A percentile compares a stretch with the other conserved stretches of the same genome.
Evolutionary conservation across 768 basidiomycete species (phyloP).

Genomic region (Leccinum aurantiacum): DNA sequence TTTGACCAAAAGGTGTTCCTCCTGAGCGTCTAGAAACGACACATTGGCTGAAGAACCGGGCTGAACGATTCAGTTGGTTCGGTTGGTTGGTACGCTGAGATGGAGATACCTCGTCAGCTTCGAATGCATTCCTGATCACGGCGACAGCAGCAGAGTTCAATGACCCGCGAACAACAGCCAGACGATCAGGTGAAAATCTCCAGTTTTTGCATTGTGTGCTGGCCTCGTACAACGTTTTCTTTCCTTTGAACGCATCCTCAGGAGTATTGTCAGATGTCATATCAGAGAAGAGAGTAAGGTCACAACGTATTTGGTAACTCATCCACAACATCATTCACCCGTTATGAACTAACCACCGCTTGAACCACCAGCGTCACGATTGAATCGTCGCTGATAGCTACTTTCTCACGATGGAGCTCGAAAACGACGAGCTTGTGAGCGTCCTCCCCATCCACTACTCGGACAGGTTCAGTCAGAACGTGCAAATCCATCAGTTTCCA

Average conservation of each 20-base stretch:
- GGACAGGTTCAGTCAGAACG: slow-evolving; percentile 54
- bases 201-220: slow-evolving; percentile 86
- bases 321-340: no score
- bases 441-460: slow-evolving; percentile 74
- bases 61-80: slow-evolving; percentile 38
- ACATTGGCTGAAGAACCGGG: slow-evolving; percentile 72
- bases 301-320: not conserved
- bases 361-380: not conserved
- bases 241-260: not conserved
- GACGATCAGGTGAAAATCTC: slow-evolving; percentile 75
- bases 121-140: slow-evolving; percentile 74
- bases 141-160: slow-evolving; percentile 77
- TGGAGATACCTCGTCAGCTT: slow-evolving; percentile 68
- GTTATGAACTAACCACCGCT: no score
- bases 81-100: not conserved
- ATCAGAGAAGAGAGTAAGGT: no score
- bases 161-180: slow-evolving; percentile 57
- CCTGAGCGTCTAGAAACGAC: slow-evolving; percentile 69
- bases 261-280: not conserved
- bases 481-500: slow-evolving; percentile 83
- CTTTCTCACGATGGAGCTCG: slow-evolving; percentile 29
- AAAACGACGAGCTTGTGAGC: slow-evolving; percentile 60
- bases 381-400: not conserved
- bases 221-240: slow-evolving; percentile 61
- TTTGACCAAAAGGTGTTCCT: slow-evolving; percentile 87